These are phyloP conservation scores for Striga hermonthica DNA, from an alignment of 305 asterid genomes.

Conservation along the genomic window DNA sequence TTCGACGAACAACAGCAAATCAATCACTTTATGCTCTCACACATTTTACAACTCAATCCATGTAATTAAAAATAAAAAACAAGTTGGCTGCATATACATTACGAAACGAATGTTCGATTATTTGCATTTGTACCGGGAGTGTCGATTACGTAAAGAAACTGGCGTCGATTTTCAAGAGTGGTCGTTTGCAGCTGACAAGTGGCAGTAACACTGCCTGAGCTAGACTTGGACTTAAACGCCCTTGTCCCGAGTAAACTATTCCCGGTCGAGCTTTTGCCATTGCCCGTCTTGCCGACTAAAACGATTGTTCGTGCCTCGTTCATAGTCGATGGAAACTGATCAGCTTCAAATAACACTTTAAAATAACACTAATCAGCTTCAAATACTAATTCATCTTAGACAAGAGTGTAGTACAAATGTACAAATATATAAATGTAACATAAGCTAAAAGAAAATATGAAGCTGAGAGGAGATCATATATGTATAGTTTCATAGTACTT, in stretches of 20 bases:
- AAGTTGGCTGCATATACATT: no score
- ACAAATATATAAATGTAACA: not conserved
- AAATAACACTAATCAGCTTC: not conserved
- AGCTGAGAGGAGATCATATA: no score
- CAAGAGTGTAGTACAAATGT: not conserved
- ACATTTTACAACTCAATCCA: no score
- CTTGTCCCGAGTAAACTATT: conserved; percentile 60
- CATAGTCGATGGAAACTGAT: not conserved
- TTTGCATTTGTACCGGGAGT: conserved; percentile 56
- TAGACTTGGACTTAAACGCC: conserved; percentile 58
- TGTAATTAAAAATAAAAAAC: no score
- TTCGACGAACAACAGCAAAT: no score
- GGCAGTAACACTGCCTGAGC: conserved; percentile 69
- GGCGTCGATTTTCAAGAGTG: conserved; percentile 43
- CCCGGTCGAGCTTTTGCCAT: conserved; percentile 92
- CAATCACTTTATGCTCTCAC: no score
- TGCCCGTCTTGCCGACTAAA: conserved; percentile 77
- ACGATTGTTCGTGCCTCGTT: conserved; percentile 48
- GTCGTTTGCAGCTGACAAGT: conserved; percentile 60
- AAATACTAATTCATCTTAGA: not conserved
- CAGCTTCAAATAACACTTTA: no score
- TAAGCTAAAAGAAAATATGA: no score
- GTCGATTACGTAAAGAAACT: conserved; percentile 61
- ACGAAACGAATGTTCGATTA: no score
- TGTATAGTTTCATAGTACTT: not conserved